Conservation (phyloP, 1,284 basidiomycete genomes). For the Trichosporon ovoides region DNA sequence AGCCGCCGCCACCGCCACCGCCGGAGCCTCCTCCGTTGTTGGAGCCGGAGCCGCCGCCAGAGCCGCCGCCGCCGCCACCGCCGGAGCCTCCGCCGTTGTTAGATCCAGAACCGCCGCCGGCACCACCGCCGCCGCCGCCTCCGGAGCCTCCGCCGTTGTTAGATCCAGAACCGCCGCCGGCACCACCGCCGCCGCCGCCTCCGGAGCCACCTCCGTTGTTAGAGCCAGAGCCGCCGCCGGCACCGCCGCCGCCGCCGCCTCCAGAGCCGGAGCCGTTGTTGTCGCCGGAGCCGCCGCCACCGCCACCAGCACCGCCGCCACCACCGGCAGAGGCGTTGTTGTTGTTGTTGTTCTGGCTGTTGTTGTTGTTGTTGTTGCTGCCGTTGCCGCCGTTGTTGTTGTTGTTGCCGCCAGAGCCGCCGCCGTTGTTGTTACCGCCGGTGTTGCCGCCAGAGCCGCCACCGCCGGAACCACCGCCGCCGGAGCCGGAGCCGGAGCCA, state of each 20-base stretch:
- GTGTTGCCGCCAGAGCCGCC: not conserved
- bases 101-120: not conserved
- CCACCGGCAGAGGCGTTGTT: not conserved
- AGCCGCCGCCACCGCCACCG: no score
- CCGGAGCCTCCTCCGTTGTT: no score
- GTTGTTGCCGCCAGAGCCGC: not conserved
- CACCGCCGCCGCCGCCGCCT: not conserved
- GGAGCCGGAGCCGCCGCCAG: no score
- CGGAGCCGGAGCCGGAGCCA: not conserved
- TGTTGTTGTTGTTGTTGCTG: not conserved
- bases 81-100: no score
- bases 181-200: not conserved
- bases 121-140: not conserved
- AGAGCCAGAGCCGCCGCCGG: not conserved
- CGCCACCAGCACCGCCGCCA: not conserved
- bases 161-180: not conserved
- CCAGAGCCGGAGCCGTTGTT: not conserved
- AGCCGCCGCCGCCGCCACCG: no score
- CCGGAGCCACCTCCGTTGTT: not conserved
- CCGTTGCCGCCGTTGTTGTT: not conserved
- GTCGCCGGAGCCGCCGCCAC: not conserved
- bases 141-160: not conserved
- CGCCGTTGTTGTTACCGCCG: not conserved
- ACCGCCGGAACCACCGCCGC: not conserved
- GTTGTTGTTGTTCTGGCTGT: not conserved